Evolutionary conservation across 202 grass and related monocot species (phyloP), one percentile per base, ranked within the genome.

Genomic region (Hordeum pubiflorum): DNA sequence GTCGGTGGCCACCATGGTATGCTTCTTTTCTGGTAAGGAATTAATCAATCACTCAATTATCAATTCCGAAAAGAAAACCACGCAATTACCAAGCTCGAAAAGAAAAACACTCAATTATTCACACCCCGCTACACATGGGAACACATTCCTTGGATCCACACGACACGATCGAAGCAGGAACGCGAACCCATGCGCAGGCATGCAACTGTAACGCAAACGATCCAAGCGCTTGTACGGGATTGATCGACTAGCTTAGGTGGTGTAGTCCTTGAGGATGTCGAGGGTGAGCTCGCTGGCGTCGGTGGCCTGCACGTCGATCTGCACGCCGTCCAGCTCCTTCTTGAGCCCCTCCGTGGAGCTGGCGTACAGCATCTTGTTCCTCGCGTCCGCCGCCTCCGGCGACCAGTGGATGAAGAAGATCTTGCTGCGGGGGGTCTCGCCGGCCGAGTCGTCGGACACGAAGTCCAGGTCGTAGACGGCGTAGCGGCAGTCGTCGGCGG

Each of bases 401-500:
- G 79, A 83, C 89, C 85, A 91, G 2, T 79, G 60, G 29, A 91
- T 64, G 82, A 91, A 88, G 68, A 91, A 44, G 66, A 91, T 91
- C 74, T 82, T 88, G 89, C 82, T 88, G 9, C 83, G 83, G 0
- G 75, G 81, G 5, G 61, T 50, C 13, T 74, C 68, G 1, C 43
- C 2, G 0, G 67, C 22, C 0, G 23, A 66, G 0, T n/a, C 4
- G 76, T 2, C n/a, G 21, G 29, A 85, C 83, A 26, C 79, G 76
- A 88, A 88, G 63, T 91, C 86, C 13, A 86, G 81, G 83, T 92
- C 86, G 79, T 86, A 92, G 1, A 92, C 81, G 3, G 90, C 90
- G 83, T 92, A 92, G 77, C 90, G 81, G 83, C 90, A 92, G 62
- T 26, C 86, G 65, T 86, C 77, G 55, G 83, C 76, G 41, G 90